Percentiles rank a stretch among this genome's conserved stretches.
Evolutionary conservation across 306 rosid genomes (phyloP).

Genomic region (Sphenostylis stenocarpa): DNA sequence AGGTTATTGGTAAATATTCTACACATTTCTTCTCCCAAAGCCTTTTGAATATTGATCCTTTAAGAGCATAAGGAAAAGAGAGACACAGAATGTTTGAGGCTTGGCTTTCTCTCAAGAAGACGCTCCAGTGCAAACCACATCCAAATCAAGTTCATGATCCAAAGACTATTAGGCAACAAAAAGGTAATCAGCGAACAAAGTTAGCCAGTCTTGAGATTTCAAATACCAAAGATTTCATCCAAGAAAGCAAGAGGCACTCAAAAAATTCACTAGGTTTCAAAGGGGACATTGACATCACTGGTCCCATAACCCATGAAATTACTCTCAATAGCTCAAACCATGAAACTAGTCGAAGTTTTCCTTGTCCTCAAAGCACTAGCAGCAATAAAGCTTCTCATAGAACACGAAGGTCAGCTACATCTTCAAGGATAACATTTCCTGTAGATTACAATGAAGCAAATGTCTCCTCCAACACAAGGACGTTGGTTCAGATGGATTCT

Average conservation of each 20-base stretch:
- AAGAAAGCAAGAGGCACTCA: conserved; percentile 37
- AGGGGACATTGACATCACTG: conserved; percentile 19
- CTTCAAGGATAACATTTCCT: conserved; percentile 1
- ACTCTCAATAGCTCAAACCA: conserved; percentile 21
- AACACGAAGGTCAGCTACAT: conserved; percentile 16
- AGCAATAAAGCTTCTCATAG: conserved; percentile 15
- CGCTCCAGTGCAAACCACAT: conserved; percentile 45
- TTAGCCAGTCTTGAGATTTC: conserved; percentile 9
- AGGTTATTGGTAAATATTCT: conserved; percentile 13
- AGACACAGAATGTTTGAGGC: conserved; percentile 40
- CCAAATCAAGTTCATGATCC: conserved; percentile 55
- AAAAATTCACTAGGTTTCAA: conserved; percentile 34
- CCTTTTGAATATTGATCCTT: conserved; percentile 8
- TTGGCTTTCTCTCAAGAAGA: conserved; percentile 48
- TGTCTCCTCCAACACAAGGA: conserved; percentile 14
- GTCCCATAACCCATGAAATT: conserved; percentile 35
- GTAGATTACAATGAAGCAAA: conserved; percentile 28
- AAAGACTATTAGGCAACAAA: conserved; percentile 14
- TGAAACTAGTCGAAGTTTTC: conserved; percentile 15
- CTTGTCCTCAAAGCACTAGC: conserved; percentile 20
- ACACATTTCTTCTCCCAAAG: conserved; percentile 18
- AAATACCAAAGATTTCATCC: conserved; percentile 35
- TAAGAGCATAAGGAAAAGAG: conserved; percentile 13
- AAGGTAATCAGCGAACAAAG: conserved; percentile 27
- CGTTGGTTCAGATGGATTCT: conserved; percentile 27